phyloP scores from a whole-genome alignment of 495 filamentous ascomycete species.

The Penicillium dipodomyicola region DNA sequence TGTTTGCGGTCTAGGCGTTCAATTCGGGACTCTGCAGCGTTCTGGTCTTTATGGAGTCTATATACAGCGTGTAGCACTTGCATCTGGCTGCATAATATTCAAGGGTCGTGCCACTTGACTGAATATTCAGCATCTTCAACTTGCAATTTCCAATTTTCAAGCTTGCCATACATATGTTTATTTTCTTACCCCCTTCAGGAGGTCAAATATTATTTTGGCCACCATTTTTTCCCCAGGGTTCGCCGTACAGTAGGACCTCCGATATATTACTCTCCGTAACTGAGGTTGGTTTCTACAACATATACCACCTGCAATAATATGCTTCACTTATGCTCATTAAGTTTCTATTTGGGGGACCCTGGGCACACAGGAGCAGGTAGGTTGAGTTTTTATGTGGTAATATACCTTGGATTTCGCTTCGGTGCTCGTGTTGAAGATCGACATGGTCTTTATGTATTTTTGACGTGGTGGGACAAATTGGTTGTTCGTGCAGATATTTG shows the following conservation, averaged over 20 bases:
- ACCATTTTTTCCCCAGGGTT: background rate
- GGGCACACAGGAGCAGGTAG: background rate
- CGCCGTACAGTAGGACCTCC: too few relatives aligned
- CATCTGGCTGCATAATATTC: background rate
- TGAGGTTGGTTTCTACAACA: background rate
- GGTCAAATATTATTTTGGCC: background rate
- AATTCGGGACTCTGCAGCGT: background rate
- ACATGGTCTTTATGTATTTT: background rate
- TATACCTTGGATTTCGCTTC: background rate
- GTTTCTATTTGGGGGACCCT: background rate
- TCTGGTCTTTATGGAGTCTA: background rate
- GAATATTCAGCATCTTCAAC: background rate
- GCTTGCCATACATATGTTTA: background rate
- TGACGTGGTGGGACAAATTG: background rate
- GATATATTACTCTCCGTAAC: too few relatives aligned
- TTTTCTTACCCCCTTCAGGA: background rate
- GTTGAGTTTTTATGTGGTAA: background rate
- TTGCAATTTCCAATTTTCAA: background rate
- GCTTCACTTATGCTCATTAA: background rate
- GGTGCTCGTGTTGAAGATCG: background rate
- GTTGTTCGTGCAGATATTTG: background rate
- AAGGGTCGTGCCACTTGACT: background rate
- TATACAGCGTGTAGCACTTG: background rate
- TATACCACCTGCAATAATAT: background rate
- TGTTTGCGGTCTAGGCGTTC: background rate